These are phyloP conservation scores for Fusarium drepaniforme DNA, from an alignment of 2,329 filamentous ascomycete species.

Conservation along the genomic window DNA sequence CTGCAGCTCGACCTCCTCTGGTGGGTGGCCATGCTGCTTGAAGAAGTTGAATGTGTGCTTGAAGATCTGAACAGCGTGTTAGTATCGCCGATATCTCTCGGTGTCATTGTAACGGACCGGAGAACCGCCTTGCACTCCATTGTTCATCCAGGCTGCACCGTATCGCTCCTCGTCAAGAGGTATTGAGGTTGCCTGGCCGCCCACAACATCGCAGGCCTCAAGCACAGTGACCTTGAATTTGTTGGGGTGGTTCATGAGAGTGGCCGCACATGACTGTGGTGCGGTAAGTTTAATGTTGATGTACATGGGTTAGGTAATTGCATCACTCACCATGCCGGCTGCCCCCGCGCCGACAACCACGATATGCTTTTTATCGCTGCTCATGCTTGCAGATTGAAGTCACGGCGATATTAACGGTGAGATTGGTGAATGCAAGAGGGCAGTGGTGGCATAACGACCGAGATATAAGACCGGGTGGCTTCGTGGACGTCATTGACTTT, in stretches of 20 bases:
- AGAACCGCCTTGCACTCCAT: constrained; percentile 72
- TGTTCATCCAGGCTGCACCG: constrained; percentile 71
- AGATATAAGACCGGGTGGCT: neutral
- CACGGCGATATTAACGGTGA: neutral
- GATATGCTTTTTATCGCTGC: constrained; percentile 57
- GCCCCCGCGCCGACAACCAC: constrained; percentile 73
- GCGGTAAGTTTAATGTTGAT: neutral
- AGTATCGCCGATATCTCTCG: neutral
- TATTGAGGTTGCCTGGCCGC: constrained; percentile 72
- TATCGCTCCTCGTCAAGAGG: constrained; percentile 67
- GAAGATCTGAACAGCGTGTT: constrained; percentile 63
- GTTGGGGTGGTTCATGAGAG: constrained; percentile 73
- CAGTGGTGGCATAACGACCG: neutral
- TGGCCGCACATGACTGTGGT: constrained; percentile 71
- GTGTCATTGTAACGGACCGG: constrained; percentile 34
- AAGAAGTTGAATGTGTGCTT: constrained; percentile 77
- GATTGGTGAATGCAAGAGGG: neutral
- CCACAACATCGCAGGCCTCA: constrained; percentile 68
- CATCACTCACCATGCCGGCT: constrained; percentile 65
- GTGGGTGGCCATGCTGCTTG: constrained; percentile 64
- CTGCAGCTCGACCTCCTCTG: constrained; percentile 70
- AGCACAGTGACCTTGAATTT: constrained; percentile 75
- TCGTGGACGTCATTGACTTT: constrained; percentile 35
- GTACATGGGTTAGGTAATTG: neutral
- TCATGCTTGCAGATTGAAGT: neutral